Conservation (phyloP, 495 filamentous ascomycete species). For the Aspergillus ellipticus region DNA sequence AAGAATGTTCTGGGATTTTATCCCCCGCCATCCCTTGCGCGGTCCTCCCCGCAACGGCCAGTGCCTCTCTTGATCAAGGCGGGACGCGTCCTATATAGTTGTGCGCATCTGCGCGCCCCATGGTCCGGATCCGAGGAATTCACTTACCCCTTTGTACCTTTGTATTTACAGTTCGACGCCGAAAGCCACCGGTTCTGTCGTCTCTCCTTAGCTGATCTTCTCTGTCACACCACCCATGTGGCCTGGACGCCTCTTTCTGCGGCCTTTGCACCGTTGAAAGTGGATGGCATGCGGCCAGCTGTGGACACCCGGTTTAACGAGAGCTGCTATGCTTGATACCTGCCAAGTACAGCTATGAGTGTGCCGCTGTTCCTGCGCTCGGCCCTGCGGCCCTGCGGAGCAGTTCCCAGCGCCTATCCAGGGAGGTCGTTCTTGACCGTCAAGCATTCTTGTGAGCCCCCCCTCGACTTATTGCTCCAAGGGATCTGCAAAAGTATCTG, state of each 20-base stretch:
- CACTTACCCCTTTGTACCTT: neutral
- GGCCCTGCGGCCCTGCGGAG: slow-evolving; percentile 32
- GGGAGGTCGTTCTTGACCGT: slow-evolving; percentile 19
- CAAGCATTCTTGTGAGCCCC: slow-evolving; percentile 24
- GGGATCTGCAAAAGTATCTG: slow-evolving; percentile 4
- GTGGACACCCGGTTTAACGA: neutral
- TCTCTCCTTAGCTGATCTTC: neutral
- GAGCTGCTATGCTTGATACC: neutral
- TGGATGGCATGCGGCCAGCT: slow-evolving; percentile 5
- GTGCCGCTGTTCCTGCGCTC: slow-evolving; percentile 27
- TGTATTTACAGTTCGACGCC: neutral
- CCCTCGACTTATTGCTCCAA: neutral
- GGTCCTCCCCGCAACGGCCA: slow-evolving; percentile 12
- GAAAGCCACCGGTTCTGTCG: neutral
- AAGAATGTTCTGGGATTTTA: slow-evolving; percentile 14
- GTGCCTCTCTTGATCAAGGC: slow-evolving; percentile 2
- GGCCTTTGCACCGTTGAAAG: neutral
- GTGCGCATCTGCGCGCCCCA: neutral
- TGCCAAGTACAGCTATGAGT: slow-evolving; percentile 26
- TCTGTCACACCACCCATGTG: neutral
- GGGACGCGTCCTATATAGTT: neutral
- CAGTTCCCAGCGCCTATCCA: slow-evolving; percentile 21
- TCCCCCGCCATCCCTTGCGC: slow-evolving; percentile 11
- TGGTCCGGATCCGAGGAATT: neutral
- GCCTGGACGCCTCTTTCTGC: neutral